Conservation (phyloP, 2,329 filamentous ascomycete genomes). For the Raffaelea ambrosiae region DNA sequence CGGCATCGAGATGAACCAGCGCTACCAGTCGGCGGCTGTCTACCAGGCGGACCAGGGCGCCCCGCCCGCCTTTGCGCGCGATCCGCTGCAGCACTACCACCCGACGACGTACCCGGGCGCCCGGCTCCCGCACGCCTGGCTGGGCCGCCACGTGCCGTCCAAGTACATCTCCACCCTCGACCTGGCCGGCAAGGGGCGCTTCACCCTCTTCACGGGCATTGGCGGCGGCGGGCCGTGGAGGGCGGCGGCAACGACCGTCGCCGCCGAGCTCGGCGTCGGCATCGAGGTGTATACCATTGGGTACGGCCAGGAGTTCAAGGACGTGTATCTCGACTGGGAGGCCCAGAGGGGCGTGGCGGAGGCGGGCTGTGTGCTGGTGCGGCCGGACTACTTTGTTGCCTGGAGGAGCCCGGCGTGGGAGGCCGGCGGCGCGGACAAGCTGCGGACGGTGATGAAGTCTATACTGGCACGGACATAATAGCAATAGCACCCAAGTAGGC, state of each 20-base stretch:
- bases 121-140: conserved; percentile 54
- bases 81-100: conserved; percentile 32
- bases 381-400: conserved; percentile 51
- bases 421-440: conserved; percentile 4
- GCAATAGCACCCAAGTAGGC: no score
- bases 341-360: conserved; percentile 44
- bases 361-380: conserved; percentile 46
- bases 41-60: conserved; percentile 32
- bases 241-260: conserved; percentile 32
- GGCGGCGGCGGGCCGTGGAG: conserved; percentile 45
- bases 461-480: conserved; percentile 3
- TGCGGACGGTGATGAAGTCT: conserved; percentile 4
- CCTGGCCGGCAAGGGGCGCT: conserved; percentile 46
- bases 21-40: conserved; percentile 37
- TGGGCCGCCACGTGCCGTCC: conserved; percentile 36
- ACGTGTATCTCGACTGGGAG: conserved; percentile 54
- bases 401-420: conserved; percentile 30
- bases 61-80: conserved; percentile 14
- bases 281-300: conserved; percentile 46
- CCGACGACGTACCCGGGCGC: conserved; percentile 49
- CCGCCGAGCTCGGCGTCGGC: conserved; percentile 29
- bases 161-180: conserved; percentile 48
- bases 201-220: conserved; percentile 43
- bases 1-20: conserved; percentile 52
- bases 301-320: conserved; percentile 49